A percentile compares a stretch with the other conserved stretches of the same genome.
phyloP scores from a whole-genome alignment of 108 stramenopile species.

The Epithemia pelagica region DNA sequence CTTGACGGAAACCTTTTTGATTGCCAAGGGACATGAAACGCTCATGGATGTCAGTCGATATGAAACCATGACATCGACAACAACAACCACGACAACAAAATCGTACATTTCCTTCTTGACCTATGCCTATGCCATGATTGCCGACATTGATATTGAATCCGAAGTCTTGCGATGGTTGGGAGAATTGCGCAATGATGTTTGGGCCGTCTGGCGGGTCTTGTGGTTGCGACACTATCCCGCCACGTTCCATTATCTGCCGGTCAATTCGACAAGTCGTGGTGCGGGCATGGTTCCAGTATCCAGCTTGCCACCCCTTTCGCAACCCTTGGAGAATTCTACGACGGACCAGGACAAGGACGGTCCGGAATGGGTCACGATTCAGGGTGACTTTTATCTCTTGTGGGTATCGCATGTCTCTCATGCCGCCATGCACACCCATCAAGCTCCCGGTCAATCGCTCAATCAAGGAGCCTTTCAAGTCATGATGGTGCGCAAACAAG shows the following conservation, averaged over 20 bases:
- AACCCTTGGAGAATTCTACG: constrained; percentile 37
- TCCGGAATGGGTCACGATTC: constrained; percentile 42
- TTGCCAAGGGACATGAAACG: constrained; percentile 56
- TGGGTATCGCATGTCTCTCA: constrained; percentile 66
- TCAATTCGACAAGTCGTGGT: neutral
- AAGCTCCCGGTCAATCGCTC: constrained; percentile 57
- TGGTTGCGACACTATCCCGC: constrained; percentile 52
- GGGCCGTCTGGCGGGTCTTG: constrained; percentile 64
- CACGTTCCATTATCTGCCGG: constrained; percentile 64
- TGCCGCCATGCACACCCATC: constrained; percentile 35
- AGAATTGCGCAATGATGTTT: constrained; percentile 64
- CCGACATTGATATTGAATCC: constrained; percentile 85
- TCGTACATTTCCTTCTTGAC: constrained; percentile 67
- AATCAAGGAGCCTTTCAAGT: constrained; percentile 78
- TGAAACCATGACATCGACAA: constrained; percentile 9
- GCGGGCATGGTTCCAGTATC: neutral
- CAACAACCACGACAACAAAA: constrained; percentile 17
- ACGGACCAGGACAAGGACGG: neutral
- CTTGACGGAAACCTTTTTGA: constrained; percentile 60
- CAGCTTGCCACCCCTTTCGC: constrained; percentile 37
- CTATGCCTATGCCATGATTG: constrained; percentile 80
- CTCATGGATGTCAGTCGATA: constrained; percentile 60
- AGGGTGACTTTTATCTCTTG: constrained; percentile 72
- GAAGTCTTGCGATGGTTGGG: constrained; percentile 71
- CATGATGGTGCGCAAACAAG: constrained; percentile 27